phyloP scores from a whole-genome alignment of 2,329 filamentous ascomycete genomes.

The Fusarium sororula region DNA sequence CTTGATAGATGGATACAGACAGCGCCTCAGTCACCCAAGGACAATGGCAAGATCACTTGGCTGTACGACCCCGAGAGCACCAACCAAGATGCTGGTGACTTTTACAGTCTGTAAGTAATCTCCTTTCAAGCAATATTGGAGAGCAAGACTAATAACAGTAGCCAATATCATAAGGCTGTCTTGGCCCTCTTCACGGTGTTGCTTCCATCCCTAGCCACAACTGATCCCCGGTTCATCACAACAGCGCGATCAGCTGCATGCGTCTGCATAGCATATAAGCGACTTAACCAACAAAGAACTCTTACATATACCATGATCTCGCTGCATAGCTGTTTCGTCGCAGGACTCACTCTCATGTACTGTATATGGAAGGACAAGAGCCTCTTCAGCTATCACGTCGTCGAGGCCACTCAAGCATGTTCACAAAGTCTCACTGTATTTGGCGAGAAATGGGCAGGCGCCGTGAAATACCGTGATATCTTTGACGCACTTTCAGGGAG shows the following conservation, averaged over 20 bases:
- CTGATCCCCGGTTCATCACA: neutral
- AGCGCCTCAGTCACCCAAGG: neutral
- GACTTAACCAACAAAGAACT: neutral
- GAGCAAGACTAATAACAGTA: neutral
- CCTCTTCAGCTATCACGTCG: neutral
- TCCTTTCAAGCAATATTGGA: accelerated
- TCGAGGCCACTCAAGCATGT: neutral
- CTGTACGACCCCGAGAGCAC: neutral
- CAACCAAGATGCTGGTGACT: neutral
- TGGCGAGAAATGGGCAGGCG: neutral
- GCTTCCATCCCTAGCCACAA: neutral
- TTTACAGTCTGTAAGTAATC: neutral
- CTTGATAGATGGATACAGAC: neutral
- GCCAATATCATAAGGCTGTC: neutral
- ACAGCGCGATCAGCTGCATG: neutral
- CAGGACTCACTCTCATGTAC: neutral
- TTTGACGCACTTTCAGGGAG: neutral
- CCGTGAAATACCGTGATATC: neutral
- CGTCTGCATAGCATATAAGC: neutral
- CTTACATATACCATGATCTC: neutral
- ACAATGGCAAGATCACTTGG: neutral
- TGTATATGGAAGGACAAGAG: neutral
- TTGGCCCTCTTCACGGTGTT: neutral
- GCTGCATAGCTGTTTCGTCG: neutral
- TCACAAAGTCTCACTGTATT: neutral